Conservation (phyloP, 352 stramenopile genomes). For the Pythium dissimile region DNA sequence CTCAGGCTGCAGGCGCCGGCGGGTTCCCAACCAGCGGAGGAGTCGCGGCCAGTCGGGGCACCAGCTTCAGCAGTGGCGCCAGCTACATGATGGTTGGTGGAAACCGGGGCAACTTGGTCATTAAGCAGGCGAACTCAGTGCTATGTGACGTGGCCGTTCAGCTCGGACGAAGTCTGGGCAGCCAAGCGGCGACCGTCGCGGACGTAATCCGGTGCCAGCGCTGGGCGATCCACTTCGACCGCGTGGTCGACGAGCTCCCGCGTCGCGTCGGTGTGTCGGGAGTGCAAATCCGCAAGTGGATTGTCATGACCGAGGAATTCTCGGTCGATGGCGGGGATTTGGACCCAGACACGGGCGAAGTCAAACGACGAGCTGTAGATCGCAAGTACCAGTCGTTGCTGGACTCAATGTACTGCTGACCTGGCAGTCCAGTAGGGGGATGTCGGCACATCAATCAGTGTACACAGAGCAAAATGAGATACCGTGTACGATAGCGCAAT, state of each 20-base stretch:
- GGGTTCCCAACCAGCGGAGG: neutral
- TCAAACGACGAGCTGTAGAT: constrained; percentile 61
- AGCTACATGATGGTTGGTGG: constrained; percentile 9
- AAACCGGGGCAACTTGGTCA: neutral
- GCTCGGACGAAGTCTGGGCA: constrained; percentile 20
- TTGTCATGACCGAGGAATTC: constrained; percentile 68
- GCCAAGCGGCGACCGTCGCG: constrained; percentile 36
- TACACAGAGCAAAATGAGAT: constrained; percentile 1
- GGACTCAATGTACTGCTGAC: constrained; percentile 70
- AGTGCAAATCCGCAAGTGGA: constrained; percentile 74
- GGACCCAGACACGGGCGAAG: constrained; percentile 57
- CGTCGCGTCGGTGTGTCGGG: constrained; percentile 47
- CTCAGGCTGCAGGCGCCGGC: neutral
- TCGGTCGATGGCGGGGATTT: constrained; percentile 65
- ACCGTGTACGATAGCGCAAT: constrained; percentile 19
- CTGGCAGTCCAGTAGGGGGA: too few species aligned
- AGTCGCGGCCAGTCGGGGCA: constrained; percentile 2
- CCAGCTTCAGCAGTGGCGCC: constrained; percentile 16
- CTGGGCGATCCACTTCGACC: constrained; percentile 77
- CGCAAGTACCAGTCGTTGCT: constrained; percentile 71
- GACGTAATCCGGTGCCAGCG: constrained; percentile 67
- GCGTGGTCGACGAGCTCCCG: constrained; percentile 48
- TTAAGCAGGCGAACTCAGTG: constrained; percentile 2
- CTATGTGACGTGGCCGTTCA: constrained; percentile 47
- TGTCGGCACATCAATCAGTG: constrained; percentile 1